Conservation (phyloP, 495 filamentous ascomycete genomes). For the Glarea lozoyensis region DNA sequence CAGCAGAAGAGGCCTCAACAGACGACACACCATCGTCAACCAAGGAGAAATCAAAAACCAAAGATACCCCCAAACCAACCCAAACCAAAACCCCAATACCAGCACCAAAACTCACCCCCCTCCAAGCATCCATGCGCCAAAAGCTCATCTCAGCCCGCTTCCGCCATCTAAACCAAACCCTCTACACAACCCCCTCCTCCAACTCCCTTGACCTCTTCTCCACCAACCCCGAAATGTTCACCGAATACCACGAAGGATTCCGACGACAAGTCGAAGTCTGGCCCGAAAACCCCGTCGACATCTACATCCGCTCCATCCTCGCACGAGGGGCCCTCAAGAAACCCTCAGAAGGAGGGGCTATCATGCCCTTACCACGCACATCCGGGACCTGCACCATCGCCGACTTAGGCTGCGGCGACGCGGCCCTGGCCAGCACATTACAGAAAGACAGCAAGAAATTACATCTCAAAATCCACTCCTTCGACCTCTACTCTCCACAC, state of each 20-base stretch:
- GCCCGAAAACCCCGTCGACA: conserved; percentile 91
- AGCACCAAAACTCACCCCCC: conserved; percentile 58
- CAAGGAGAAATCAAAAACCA: background rate
- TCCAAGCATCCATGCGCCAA: conserved; percentile 86
- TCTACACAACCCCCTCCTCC: conserved; percentile 82
- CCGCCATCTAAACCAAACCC: conserved; percentile 91
- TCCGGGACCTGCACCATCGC: conserved; percentile 65
- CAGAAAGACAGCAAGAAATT: conserved; percentile 42
- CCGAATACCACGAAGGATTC: conserved; percentile 92
- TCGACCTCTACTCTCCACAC: conserved; percentile 47
- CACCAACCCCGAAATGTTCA: conserved; percentile 78
- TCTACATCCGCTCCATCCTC: conserved; percentile 58
- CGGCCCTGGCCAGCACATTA: conserved; percentile 53
- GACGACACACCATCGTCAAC: background rate
- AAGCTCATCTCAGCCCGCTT: conserved; percentile 93
- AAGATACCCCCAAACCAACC: background rate
- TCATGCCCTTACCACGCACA: conserved; percentile 37
- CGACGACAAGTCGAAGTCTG: conserved; percentile 87
- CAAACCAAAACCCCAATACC: conserved; percentile 11
- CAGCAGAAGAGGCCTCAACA: conserved; percentile 8
- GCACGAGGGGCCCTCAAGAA: conserved; percentile 18
- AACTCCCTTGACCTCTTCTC: conserved; percentile 72
- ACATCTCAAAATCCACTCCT: conserved; percentile 56
- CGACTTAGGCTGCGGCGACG: conserved; percentile 78
- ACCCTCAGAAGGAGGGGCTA: background rate